Evolutionary conservation across 495 filamentous ascomycete species (phyloP), one percentile per base, ranked within the genome.

Genomic region (Parathielavia hyrcaniae): DNA sequence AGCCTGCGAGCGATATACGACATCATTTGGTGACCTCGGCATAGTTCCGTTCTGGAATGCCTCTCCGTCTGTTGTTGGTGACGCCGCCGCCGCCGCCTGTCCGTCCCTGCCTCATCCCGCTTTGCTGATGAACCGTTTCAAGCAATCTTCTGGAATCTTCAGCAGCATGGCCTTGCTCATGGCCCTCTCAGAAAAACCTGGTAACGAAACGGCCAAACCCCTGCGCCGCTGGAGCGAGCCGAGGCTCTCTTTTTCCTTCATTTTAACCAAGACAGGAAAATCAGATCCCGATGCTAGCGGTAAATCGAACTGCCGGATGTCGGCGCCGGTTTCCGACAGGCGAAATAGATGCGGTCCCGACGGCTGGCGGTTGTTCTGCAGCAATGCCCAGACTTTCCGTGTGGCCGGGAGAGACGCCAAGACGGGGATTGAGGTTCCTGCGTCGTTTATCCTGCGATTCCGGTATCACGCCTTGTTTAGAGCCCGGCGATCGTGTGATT

Each of bases 351-450:
- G 26, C 26, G 6, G 6, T 30, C 26, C 26, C 26, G 26, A 3
- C 63, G 30, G 9, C 49, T 43, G 53, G 55, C 43, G 49, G 46
- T 54, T 59, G 58, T 49, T 55, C 57, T 60, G 39, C 43, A 50
- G 41, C 35, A 43, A 69, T 69, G 67, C 67, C 69, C 69, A 69
- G 69, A 71, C 49, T 67, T 71, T 67, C 69, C 69, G 63, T 38
- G 38, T 44, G 50, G 53, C 62, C 56, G 64, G 69, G 60, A 65
- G 61, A 62, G 10, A 20, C 30, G 62, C 64, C 62, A 65, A 64
- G 62, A 22, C 58, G 30, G 54, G 44, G 50, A 50, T 57, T 43
- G 50, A 22, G 26, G 36, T 35, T 46, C 35, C 56, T 49, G 41
- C 50, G 13, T 17, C 20, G 12, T 51, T 45, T 50, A 38, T 49